Evolutionary conservation across 495 filamentous ascomycete genomes (phyloP).

Genomic region (Aspergillus nidulans): DNA sequence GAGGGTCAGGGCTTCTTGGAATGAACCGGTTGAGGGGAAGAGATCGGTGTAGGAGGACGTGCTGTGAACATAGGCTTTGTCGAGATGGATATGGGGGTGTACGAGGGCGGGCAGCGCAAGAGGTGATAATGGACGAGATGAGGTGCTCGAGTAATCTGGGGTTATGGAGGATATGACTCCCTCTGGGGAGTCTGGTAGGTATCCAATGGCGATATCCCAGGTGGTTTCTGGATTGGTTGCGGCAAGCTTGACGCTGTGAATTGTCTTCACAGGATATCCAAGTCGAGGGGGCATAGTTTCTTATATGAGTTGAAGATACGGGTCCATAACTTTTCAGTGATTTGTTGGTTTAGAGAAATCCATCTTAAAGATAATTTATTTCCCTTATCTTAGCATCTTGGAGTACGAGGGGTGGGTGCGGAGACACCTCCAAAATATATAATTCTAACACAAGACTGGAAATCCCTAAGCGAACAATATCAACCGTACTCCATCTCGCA

Average conservation of each 20-base stretch:
- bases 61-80: constrained; percentile 67
- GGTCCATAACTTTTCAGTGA: too few species aligned
- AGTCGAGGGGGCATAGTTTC: constrained; percentile 24
- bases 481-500: neutral
- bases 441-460: too few species aligned
- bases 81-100: constrained; percentile 73
- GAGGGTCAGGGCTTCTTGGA: constrained; percentile 60
- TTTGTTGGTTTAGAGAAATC: too few species aligned
- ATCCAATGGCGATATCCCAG: constrained; percentile 42
- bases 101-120: constrained; percentile 53
- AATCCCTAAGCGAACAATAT: too few species aligned
- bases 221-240: constrained; percentile 23
- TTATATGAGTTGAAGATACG: neutral
- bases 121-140: constrained; percentile 6
- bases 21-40: constrained; percentile 54
- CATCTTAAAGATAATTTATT: too few species aligned
- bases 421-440: neutral
- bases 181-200: constrained; percentile 5
- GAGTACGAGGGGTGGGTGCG: neutral
- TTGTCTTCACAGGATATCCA: constrained; percentile 17
- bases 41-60: constrained; percentile 55
- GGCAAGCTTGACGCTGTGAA: constrained; percentile 39
- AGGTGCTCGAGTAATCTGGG: constrained; percentile 14
- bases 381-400: neutral
- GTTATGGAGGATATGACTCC: constrained; percentile 40